Conservation (phyloP, 164 flowering plant species). For the Liriodendron chinense region DNA sequence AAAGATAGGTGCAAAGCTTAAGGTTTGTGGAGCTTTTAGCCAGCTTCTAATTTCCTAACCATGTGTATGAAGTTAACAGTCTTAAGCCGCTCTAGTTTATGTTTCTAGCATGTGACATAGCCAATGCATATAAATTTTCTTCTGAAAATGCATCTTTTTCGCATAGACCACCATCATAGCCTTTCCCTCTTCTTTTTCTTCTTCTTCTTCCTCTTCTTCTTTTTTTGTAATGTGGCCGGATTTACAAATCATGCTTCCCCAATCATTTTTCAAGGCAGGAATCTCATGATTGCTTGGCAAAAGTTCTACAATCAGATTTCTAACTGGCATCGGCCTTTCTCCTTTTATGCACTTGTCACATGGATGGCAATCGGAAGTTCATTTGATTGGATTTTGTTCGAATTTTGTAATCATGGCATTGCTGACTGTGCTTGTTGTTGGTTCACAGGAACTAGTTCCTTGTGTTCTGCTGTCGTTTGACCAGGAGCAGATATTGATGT, state of each 20-base stretch:
- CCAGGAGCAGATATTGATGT: slow-evolving; percentile 84
- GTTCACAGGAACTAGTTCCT: slow-evolving; percentile 88
- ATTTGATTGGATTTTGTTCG: not conserved
- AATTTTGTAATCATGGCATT: not conserved
- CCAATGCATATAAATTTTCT: too few species aligned
- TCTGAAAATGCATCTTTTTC: not conserved
- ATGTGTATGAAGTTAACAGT: not conserved
- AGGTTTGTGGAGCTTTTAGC: slow-evolving; percentile 43
- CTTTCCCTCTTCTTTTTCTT: not conserved
- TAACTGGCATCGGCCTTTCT: not conserved
- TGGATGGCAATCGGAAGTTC: too few species aligned
- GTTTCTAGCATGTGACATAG: not conserved
- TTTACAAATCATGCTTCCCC: not conserved
- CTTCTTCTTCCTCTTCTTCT: too few species aligned
- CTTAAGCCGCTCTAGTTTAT: not conserved
- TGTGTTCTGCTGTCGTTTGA: slow-evolving; percentile 89
- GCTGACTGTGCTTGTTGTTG: slow-evolving; percentile 1
- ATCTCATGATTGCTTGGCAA: not conserved
- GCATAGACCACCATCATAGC: not conserved
- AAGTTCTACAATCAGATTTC: not conserved
- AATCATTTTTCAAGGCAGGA: not conserved
- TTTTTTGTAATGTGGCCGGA: too few species aligned
- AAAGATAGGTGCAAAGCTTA: slow-evolving; percentile 89
- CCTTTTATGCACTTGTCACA: too few species aligned
- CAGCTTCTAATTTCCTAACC: not conserved